A percentile compares a stretch with the other conserved stretches of the same genome.
Evolutionary conservation across 352 stramenopile genomes (phyloP).

Genomic region (Thraustotheca clavata): DNA sequence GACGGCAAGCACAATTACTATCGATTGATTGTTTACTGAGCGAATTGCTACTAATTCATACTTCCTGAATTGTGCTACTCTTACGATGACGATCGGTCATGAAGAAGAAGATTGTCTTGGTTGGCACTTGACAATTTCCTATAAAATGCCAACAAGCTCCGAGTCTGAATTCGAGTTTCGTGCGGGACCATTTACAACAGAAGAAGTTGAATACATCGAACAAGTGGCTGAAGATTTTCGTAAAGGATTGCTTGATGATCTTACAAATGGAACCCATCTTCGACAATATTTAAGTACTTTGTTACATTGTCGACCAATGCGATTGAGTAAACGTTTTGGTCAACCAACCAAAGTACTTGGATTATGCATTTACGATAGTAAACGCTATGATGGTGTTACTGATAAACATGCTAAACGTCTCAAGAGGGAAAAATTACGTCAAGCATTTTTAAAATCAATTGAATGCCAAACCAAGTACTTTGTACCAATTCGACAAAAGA

Average conservation of each 20-base stretch:
- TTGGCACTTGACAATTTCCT: too few relatives aligned
- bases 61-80: too few relatives aligned
- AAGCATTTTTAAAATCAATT: too few relatives aligned
- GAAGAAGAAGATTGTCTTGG: too few relatives aligned
- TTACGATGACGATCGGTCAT: too few relatives aligned
- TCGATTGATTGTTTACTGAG: too few relatives aligned
- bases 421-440: not conserved
- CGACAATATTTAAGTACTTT: not conserved
- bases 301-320: slow-evolving; percentile 15
- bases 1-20: too few relatives aligned
- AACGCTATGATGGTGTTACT: not conserved
- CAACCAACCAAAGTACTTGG: not conserved
- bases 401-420: not conserved
- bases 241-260: not conserved
- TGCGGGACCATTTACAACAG: not conserved
- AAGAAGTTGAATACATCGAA: not conserved
- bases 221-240: not conserved
- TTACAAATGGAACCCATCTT: not conserved
- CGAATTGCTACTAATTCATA: too few relatives aligned
- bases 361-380: not conserved
- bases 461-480: too few relatives aligned
- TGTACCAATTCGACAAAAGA: too few relatives aligned
- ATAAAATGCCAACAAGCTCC: too few relatives aligned
- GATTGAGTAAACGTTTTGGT: slow-evolving; percentile 14
- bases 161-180: not conserved